Conservation (phyloP, 495 filamentous ascomycete genomes). For the Penicillium crystallinum region DNA sequence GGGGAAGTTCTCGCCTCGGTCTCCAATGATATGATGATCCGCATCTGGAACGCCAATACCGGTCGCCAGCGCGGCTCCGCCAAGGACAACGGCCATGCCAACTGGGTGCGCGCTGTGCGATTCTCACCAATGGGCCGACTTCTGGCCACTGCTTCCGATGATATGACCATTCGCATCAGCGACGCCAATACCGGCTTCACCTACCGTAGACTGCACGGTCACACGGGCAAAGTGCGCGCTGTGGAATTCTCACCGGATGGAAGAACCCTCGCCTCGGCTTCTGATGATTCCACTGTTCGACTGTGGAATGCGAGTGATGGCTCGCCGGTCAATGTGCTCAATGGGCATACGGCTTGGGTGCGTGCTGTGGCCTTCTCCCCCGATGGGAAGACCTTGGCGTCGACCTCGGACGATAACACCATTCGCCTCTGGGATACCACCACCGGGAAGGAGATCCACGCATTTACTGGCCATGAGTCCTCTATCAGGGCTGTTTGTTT, state of each 20-base stretch:
- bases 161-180: conserved; percentile 7
- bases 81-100: conserved; percentile 5
- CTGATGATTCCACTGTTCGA: conserved; percentile 4
- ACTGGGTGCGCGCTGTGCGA: conserved; percentile 3
- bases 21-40: conserved; percentile 8
- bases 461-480: neutral
- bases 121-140: conserved; percentile 5
- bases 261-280: conserved; percentile 1
- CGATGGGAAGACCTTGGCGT: conserved; percentile 14
- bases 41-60: conserved; percentile 6
- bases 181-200: conserved; percentile 6
- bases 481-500: conserved; percentile 4
- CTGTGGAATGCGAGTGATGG: conserved; percentile 1
- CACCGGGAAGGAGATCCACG: conserved; percentile 1
- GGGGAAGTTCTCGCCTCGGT: conserved; percentile 5
- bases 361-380: conserved; percentile 13
- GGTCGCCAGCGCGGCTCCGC: conserved; percentile 2
- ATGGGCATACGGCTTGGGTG: conserved; percentile 11
- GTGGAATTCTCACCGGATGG: conserved; percentile 7
- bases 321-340: neutral
- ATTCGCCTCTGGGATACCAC: conserved; percentile 16
- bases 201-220: conserved; percentile 6
- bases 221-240: conserved; percentile 6
- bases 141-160: conserved; percentile 6
- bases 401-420: conserved; percentile 10